phyloP scores from a whole-genome alignment of 345 rosid species.

The Ailanthus altissimus region DNA sequence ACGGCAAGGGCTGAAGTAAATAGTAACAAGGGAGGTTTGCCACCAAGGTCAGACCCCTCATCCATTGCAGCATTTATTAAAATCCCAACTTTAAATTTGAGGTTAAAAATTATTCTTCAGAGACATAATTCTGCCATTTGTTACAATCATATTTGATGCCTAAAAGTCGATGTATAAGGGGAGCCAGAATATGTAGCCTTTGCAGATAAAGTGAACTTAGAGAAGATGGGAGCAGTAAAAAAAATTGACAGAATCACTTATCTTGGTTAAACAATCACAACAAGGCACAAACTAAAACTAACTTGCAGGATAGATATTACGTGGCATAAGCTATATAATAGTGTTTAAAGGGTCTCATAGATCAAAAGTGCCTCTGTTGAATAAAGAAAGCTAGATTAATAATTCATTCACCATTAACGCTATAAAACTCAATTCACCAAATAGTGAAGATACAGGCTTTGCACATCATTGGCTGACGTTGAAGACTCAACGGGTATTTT shows the following conservation, averaged over 20 bases:
- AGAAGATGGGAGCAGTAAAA: not conserved
- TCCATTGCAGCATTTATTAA: slow-evolving; percentile 42
- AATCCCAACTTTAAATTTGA: slow-evolving; percentile 10
- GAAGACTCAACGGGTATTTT: slow-evolving; percentile 67
- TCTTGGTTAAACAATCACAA: slow-evolving; percentile 1
- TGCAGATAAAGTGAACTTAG: not conserved
- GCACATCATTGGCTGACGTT: slow-evolving; percentile 46
- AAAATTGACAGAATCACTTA: not conserved
- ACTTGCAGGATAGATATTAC: not conserved
- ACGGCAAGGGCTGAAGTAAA: slow-evolving; percentile 71
- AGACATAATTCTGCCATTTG: not conserved
- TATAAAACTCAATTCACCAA: slow-evolving; percentile 2
- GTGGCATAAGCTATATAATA: not conserved
- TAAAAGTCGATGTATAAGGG: not conserved
- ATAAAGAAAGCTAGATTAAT: not conserved
- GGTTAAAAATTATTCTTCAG: not conserved
- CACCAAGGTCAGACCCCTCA: slow-evolving; percentile 36
- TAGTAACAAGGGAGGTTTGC: slow-evolving; percentile 60
- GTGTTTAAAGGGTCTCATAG: not conserved
- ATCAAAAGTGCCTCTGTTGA: not conserved
- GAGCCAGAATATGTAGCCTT: not conserved
- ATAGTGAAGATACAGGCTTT: not conserved
- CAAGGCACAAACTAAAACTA: not conserved
- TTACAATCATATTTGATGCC: not conserved
- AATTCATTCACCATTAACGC: slow-evolving; percentile 1